phyloP scores from a whole-genome alignment of 176 grass and related monocot species.

The Saccharum officinarum region DNA sequence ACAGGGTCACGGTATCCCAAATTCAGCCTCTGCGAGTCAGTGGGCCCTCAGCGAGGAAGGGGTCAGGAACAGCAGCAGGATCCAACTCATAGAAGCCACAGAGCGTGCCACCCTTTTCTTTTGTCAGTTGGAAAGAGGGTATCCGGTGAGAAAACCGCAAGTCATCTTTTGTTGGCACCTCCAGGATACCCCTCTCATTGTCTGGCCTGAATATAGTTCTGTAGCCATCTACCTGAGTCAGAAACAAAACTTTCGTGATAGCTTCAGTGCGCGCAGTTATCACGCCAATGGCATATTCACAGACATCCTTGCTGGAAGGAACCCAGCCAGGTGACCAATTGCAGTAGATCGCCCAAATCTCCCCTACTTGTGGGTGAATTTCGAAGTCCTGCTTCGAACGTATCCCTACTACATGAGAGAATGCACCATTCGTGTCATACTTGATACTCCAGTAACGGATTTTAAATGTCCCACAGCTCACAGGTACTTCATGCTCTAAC shows the following conservation, averaged over 20 bases:
- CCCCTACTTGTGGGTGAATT: constrained; percentile 57
- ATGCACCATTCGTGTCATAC: constrained; percentile 43
- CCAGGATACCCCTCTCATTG: constrained; percentile 25
- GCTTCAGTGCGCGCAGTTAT: constrained; percentile 46
- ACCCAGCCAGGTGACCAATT: constrained; percentile 67
- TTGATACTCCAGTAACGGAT: constrained; percentile 31
- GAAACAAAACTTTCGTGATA: constrained; percentile 38
- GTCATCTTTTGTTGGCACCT: constrained; percentile 55
- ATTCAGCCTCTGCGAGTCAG: constrained; percentile 21
- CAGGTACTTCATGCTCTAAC: constrained; percentile 50
- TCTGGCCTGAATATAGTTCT: constrained; percentile 62
- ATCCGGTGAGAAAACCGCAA: constrained; percentile 71
- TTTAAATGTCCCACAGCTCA: constrained; percentile 76
- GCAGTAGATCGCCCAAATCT: constrained; percentile 82
- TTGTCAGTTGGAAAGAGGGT: constrained; percentile 55
- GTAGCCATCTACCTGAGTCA: constrained; percentile 58
- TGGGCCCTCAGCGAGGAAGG: constrained; percentile 39
- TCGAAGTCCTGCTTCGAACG: constrained; percentile 19
- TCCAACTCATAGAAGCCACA: constrained; percentile 81
- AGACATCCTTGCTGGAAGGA: constrained; percentile 19
- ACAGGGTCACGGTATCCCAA: no score
- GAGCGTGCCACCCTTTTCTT: constrained; percentile 67
- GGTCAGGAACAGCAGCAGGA: constrained; percentile 66
- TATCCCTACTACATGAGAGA: constrained; percentile 64
- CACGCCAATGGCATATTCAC: constrained; percentile 59